Evolutionary conservation across 768 basidiomycete genomes (phyloP), one percentile per base, ranked within the genome.

Genomic region (Tulasnella sp.): DNA sequence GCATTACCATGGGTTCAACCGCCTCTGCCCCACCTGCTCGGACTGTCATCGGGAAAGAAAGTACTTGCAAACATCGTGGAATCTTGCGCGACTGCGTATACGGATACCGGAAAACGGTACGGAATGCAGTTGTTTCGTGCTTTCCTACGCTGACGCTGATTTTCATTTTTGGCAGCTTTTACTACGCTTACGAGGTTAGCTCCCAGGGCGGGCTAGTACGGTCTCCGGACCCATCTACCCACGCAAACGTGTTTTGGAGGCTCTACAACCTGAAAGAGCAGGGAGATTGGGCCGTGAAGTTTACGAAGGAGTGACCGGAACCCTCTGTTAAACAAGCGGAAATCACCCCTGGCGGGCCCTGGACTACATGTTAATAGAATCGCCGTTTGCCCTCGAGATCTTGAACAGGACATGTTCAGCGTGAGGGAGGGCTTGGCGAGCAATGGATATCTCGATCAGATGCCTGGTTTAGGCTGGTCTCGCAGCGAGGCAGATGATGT

Each of bases 111-210:
- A 14, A 80, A 80, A 80, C 42, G 79, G 79, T 80, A 20, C 60
- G 50, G 18, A 37, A n/a, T 3, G 50, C 28, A 42, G 18, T 6
- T 44, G 50, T 58, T 20, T 22, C 9, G 7, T 40, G 31, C 34
- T 4, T 12, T 44, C 76, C 58, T 37, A 24, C 6, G 14, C 41
- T 44, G 20, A 28, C 8, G 5, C 16, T 24, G 12, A 40, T 0
- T 54, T 77, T 28, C n/a, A 1, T 8, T 40, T 46, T 46, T 46
- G 14, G 37, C 34, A 80, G 79, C 7, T 80, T 80, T 54, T 80
- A 80, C 79, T 80, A 74, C 48, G 79, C 79, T 9, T 80, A 73
- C 37, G 72, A 80, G 46, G 79, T 80, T 18, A 74, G 31, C 22
- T 28, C 64, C 3, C 50, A 50, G 24, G 79, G 79, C 40, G 72